These are phyloP conservation scores for Mycotypha africana DNA, from an alignment of 371 early-diverging fungal species.

Conservation along the genomic window DNA sequence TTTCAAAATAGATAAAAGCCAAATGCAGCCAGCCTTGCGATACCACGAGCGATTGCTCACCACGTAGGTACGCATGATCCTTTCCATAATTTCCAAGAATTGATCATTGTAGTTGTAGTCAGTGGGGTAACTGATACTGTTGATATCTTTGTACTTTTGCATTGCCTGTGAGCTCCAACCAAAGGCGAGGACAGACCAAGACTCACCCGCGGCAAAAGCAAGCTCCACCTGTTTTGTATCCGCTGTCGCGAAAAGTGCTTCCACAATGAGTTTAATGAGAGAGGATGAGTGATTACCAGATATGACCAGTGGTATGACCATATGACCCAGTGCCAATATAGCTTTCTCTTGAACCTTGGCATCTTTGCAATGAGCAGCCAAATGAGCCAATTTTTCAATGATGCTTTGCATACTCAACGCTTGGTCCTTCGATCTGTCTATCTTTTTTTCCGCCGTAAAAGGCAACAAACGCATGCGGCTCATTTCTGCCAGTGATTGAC, in stretches of 20 bases:
- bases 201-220: conserved; percentile 81
- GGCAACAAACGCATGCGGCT: conserved; percentile 53
- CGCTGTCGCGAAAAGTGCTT: conserved; percentile 58
- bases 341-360: conserved; percentile 75
- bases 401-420: conserved; percentile 19
- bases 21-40: conserved; percentile 79
- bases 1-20: conserved; percentile 81
- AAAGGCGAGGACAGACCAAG: conserved; percentile 60
- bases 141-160: conserved; percentile 60
- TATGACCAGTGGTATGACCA: conserved; percentile 46
- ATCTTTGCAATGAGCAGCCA: conserved; percentile 56
- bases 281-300: conserved; percentile 31
- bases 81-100: conserved; percentile 41
- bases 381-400: conserved; percentile 39
- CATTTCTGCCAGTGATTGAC: conserved; percentile 61
- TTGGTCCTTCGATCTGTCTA: conserved; percentile 26
- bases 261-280: conserved; percentile 34
- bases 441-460: conserved; percentile 6
- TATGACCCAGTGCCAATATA: conserved; percentile 62
- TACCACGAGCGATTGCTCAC: conserved; percentile 53
- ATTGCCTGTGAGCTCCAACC: conserved; percentile 73
- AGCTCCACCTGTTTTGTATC: conserved; percentile 77
- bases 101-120: no score
- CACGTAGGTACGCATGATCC: conserved; percentile 47
- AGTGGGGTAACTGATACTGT: no score